Evolutionary conservation across 2,329 filamentous ascomycete genomes (phyloP), one percentile per base, ranked within the genome.

Genomic region (Stagonosporopsis cucurbitacearum): DNA sequence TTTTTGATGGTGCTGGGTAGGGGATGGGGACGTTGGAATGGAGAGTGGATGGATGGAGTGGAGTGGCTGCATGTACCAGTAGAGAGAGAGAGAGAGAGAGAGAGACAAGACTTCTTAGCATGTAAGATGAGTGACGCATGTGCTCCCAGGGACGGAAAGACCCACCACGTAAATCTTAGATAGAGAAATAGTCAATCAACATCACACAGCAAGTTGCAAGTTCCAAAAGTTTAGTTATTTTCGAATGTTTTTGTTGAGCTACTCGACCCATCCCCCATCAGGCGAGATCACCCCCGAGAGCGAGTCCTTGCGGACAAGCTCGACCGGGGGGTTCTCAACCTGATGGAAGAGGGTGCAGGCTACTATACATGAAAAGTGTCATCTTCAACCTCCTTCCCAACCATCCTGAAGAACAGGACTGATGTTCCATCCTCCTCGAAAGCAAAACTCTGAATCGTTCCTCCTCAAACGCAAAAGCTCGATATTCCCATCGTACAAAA

Each of bases 291-390:
- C 48, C 19, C 47, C 11, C 23, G 23, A 42, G 53, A 56, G 53
- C 53, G 53, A 50, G 53, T 30, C 42, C 41, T 50, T 48, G 17
- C 33, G 23, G 37, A 20, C 42, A 56, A 50, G 47, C 53, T 56
- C 53, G 26, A 56, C 47, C 36, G 19, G 15, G 19, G 20, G 37
- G 36, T 36, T 56, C 53, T 51, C 47, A 56, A 47, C 53, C 36
- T 39, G 32, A 19, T 40, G 28, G 32, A 42, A 23, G 35, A 36
- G 17, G 44, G 30, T 26, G 13, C 35, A 22, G 11, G 19, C 22
- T 44, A 40, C 32, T 25, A 13, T 45, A 49, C 45, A 28, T 49
- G 33, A 37, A 33, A 19, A 23, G 33, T 11, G 7, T 7, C 3
- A 3, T 11, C 5, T 30, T 30, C 4, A 11, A 6, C 26, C 26